These are phyloP conservation scores for Lophium mytilinum DNA, from an alignment of 495 filamentous ascomycete genomes.

Conservation along the genomic window DNA sequence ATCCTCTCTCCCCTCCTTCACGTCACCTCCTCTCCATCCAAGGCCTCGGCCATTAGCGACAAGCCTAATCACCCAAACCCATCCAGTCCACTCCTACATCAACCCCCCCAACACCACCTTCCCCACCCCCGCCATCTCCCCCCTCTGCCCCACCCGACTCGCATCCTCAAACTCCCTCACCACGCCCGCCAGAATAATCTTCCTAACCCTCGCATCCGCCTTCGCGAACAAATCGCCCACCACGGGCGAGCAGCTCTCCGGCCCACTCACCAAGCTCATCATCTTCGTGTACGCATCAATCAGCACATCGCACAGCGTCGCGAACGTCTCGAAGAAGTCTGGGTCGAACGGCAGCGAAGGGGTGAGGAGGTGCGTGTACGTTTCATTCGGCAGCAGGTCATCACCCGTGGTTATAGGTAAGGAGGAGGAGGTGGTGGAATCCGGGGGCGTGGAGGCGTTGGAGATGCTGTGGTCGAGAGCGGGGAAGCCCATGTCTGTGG, in stretches of 20 bases:
- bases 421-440: constrained; percentile 4
- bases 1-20: not conserved
- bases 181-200: constrained; percentile 74
- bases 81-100: no score
- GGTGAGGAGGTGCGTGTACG: constrained; percentile 81
- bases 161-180: constrained; percentile 90
- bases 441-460: constrained; percentile 29
- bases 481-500: constrained; percentile 35
- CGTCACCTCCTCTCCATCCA: not conserved
- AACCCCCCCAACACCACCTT: constrained; percentile 85
- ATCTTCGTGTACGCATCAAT: constrained; percentile 86
- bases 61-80: no score
- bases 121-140: constrained; percentile 73
- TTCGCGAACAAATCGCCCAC: constrained; percentile 82
- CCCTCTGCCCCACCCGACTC: constrained; percentile 62
- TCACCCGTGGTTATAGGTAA: constrained; percentile 6
- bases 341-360: constrained; percentile 94
- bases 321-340: constrained; percentile 94
- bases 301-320: constrained; percentile 91
- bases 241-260: constrained; percentile 51
- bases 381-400: constrained; percentile 49
- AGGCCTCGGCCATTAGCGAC: not conserved
- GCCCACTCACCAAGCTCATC: constrained; percentile 57
- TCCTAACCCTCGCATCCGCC: constrained; percentile 74
- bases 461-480: constrained; percentile 30